These are phyloP conservation scores for Yamadazyma friedrichii DNA, from an alignment of 1,139 yeast species.

Conservation along the genomic window DNA sequence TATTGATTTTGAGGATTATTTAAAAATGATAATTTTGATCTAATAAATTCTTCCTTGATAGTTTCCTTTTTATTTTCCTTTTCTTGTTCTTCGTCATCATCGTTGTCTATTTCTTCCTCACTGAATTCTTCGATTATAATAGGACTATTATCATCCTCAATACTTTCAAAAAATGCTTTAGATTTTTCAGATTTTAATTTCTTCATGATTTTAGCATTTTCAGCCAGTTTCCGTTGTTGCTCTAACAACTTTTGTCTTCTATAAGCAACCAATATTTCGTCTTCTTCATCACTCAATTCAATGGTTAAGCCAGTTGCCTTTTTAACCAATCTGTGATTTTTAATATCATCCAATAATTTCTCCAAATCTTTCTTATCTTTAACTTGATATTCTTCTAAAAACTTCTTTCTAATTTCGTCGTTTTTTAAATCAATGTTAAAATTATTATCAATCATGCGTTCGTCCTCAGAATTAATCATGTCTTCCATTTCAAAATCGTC, in stretches of 20 bases:
- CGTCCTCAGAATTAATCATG: conserved; percentile 72
- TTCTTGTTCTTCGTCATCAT: conserved; percentile 15
- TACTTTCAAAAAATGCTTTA: conserved; percentile 71
- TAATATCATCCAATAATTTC: conserved; percentile 75
- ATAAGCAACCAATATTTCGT: conserved; percentile 53
- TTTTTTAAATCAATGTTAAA: conserved; percentile 58
- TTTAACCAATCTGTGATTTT: conserved; percentile 76
- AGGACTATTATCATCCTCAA: conserved; percentile 44
- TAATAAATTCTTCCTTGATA: conserved; percentile 58
- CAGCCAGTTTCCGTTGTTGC: conserved; percentile 55
- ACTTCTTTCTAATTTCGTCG: conserved; percentile 57
- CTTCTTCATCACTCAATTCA: conserved; percentile 68
- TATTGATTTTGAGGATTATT: conserved; percentile 33
- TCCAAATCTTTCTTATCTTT: conserved; percentile 72
- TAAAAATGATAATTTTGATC: conserved; percentile 63
- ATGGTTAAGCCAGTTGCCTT: conserved; percentile 56
- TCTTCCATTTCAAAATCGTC: conserved; percentile 71
- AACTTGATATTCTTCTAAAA: conserved; percentile 66
- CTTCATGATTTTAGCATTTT: conserved; percentile 50
- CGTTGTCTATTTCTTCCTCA: conserved; percentile 16
- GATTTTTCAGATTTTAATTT: conserved; percentile 55
- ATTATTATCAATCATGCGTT: conserved; percentile 76
- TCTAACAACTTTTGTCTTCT: conserved; percentile 52
- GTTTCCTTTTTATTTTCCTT: conserved; percentile 22
- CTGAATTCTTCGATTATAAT: conserved; percentile 26